Evolutionary conservation across 805 yeast genomes (phyloP).

Genomic region (Monosporozyma siamensis): DNA sequence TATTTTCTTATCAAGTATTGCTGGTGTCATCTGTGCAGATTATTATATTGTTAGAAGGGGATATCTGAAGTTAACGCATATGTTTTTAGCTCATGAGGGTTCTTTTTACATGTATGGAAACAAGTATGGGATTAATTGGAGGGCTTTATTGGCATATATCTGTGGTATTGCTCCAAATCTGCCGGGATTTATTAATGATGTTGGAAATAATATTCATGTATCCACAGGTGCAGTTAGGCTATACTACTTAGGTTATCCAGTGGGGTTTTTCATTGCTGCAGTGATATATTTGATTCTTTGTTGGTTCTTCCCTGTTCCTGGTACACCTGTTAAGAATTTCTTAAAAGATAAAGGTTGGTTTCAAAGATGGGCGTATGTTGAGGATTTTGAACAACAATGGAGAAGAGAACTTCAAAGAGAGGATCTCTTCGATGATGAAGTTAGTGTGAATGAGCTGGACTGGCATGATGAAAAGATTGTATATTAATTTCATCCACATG

Average conservation of each 20-base stretch:
- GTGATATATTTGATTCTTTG: conserved; percentile 46
- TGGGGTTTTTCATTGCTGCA: conserved; percentile 59
- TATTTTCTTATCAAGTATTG: conserved; percentile 68
- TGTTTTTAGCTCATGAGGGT: conserved; percentile 39
- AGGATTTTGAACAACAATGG: conserved; percentile 43
- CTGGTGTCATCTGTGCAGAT: conserved; percentile 52
- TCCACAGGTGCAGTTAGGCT: conserved; percentile 68
- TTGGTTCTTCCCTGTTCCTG: conserved; percentile 44
- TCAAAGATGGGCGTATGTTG: conserved; percentile 55
- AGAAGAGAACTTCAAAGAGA: conserved; percentile 6
- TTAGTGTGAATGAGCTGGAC: conserved; percentile 2
- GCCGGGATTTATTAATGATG: conserved; percentile 38
- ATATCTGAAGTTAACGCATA: conserved; percentile 47
- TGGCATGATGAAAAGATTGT: conserved; percentile 4
- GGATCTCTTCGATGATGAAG: conserved; percentile 2
- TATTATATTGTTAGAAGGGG: conserved; percentile 68
- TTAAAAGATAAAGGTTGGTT: conserved; percentile 48
- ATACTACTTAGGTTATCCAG: conserved; percentile 62
- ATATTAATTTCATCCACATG: neutral
- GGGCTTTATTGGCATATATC: conserved; percentile 61
- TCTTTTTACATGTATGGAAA: conserved; percentile 45
- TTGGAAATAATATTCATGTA: conserved; percentile 47
- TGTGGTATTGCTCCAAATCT: conserved; percentile 33
- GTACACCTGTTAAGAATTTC: conserved; percentile 31
- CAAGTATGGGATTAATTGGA: conserved; percentile 58